phyloP scores from a whole-genome alignment of 768 basidiomycete species.

The Lentinus tigrinus region DNA sequence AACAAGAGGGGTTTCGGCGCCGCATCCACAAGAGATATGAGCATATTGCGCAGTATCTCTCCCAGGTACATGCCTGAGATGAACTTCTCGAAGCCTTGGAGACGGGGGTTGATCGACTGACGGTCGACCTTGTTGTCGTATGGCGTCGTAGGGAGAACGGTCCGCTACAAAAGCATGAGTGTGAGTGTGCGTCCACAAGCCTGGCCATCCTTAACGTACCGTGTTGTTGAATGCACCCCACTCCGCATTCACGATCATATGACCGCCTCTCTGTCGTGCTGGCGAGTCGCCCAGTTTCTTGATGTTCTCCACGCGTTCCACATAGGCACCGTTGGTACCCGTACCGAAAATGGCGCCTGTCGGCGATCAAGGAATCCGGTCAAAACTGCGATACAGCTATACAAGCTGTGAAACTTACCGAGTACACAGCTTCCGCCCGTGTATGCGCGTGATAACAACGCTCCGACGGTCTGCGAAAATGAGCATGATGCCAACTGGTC shows the following conservation, averaged over 20 bases:
- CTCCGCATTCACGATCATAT: slow-evolving; percentile 96
- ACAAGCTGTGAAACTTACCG: slow-evolving; percentile 30
- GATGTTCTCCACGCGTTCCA: slow-evolving; percentile 84
- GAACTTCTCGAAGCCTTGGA: slow-evolving; percentile 97
- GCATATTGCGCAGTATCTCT: slow-evolving; percentile 84
- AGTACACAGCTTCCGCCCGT: slow-evolving; percentile 88
- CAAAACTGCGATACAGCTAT: not conserved
- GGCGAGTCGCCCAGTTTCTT: slow-evolving; percentile 73
- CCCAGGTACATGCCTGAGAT: slow-evolving; percentile 99
- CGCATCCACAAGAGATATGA: slow-evolving; percentile 80
- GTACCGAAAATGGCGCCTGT: slow-evolving; percentile 89
- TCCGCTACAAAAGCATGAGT: slow-evolving; percentile 47
- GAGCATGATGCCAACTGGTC: no score
- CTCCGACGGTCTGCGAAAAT: slow-evolving; percentile 80
- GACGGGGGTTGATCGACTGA: slow-evolving; percentile 88
- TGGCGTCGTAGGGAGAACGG: slow-evolving; percentile 80
- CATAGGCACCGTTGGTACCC: slow-evolving; percentile 97
- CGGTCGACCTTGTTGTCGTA: slow-evolving; percentile 94
- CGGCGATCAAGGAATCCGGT: not conserved
- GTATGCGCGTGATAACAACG: slow-evolving; percentile 90
- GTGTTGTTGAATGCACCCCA: slow-evolving; percentile 98
- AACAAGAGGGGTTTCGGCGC: slow-evolving; percentile 74
- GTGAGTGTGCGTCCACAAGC: not conserved
- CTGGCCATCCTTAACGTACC: slow-evolving; percentile 42
- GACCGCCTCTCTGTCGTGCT: slow-evolving; percentile 57